These are phyloP conservation scores for Pelargonium citronellum DNA, from an alignment of 441 rosid genomes.

Conservation along the genomic window DNA sequence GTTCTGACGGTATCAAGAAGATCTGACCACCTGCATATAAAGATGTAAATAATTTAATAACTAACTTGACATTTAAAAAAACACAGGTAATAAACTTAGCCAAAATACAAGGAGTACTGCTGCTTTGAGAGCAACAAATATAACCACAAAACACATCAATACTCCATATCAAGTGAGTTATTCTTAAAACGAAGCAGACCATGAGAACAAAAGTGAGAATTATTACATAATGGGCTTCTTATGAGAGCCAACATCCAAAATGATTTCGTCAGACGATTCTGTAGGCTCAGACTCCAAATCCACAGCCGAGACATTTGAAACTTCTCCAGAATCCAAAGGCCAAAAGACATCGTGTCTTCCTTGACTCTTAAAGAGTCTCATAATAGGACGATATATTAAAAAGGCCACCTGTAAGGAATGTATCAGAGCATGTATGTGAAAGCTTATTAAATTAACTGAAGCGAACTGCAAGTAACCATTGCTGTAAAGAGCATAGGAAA, in stretches of 20 bases:
- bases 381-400: constrained; percentile 90
- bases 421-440: constrained; percentile 9
- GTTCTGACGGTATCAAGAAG: constrained; percentile 86
- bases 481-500: neutral
- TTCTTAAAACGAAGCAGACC: constrained; percentile 4
- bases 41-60: constrained; percentile 7
- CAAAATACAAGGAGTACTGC: neutral
- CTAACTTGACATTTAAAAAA: neutral
- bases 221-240: constrained; percentile 57
- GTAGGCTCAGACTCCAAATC: constrained; percentile 42
- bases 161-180: neutral
- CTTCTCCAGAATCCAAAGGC: constrained; percentile 72
- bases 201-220: constrained; percentile 18
- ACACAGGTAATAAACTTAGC: neutral
- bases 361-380: constrained; percentile 92
- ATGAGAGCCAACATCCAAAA: constrained; percentile 64
- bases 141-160: neutral
- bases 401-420: constrained; percentile 67
- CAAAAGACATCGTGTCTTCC: constrained; percentile 67
- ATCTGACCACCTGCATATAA: constrained; percentile 82
- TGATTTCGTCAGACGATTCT: constrained; percentile 39
- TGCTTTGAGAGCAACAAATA: constrained; percentile 7
- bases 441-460: constrained; percentile 14
- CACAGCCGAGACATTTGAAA: constrained; percentile 29
- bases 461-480: constrained; percentile 9